Base-by-base conservation (phyloP, 2,329 filamentous ascomycete species). In the Botryotinia convoluta region DNA sequence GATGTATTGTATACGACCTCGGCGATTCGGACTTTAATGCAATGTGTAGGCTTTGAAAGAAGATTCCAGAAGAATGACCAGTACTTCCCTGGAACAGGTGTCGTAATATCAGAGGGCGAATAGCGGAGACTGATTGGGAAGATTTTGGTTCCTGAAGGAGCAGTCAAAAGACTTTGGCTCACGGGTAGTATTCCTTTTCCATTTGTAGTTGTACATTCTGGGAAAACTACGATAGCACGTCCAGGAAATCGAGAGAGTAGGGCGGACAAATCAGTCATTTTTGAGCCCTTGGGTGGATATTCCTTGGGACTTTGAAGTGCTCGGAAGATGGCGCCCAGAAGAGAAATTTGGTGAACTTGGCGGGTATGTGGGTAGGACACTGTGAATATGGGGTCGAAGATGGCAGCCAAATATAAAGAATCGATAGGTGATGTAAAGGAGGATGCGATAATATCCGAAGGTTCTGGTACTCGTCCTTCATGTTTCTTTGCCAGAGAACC, bases 351-450 rank as follows among this genome's bases (percentile, higher is more conserved):
- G 78, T 91, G 90, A 39, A 99, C 92, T 74, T 90, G 88, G 64
- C 89, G 88, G 4, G 90, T 92, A 74, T 86, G 85, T 0, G 95
- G 94, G 82, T 94, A 98, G 0, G 92, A 93, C 63, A 93, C 86
- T 18, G 94, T 97, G 84, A 99, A 98, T 81, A 99, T 88, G 4
- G 96, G 96, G 81, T 98, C 94, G 85, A 98, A 99, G 80, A 98
- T 94, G 76, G 94, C 95, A 74, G 96, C 94, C 37, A 99, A 90
- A 83, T 98, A 99, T 73, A 99, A 85, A 26, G 94, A 92, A 82
- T 99, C 96, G 81, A 99, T 89, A 14, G 96, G 96, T 16, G 93
- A 97, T 48, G 95, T 98, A 81, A 95, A 96, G 75, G 94, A 96
- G 69, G 93, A 92, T 67, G 94, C 95, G 79, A 99, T 96, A 78